phyloP scores from a whole-genome alignment of 225 moss, liverwort and hornwort genomes.

The Polytrichum formosum region DNA sequence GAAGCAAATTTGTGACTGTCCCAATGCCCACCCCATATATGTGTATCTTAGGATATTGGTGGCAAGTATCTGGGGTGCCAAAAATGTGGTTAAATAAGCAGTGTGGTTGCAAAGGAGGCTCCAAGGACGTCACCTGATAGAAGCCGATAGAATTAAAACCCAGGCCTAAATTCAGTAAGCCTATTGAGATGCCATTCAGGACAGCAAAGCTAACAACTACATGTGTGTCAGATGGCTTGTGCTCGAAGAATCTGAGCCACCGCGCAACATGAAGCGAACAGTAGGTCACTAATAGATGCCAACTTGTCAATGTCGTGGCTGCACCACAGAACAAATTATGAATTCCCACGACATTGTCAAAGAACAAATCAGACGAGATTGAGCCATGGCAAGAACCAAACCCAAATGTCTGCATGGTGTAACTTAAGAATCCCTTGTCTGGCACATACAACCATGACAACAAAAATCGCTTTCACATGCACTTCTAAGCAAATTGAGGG shows the following conservation, averaged over 20 bases:
- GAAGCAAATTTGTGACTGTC: slow-evolving; percentile 67
- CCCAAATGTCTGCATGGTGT: no score
- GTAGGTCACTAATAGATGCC: slow-evolving; percentile 64
- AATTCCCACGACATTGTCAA: slow-evolving; percentile 11
- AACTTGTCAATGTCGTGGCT: slow-evolving; percentile 67
- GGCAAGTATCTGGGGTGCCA: neutral
- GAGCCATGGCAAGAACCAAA: no score
- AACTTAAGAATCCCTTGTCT: no score
- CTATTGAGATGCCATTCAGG: slow-evolving; percentile 76
- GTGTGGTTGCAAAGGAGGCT: neutral
- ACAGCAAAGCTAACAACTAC: slow-evolving; percentile 58
- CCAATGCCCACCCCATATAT: slow-evolving; percentile 60
- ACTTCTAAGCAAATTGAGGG: no score
- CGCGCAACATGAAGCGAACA: slow-evolving; percentile 57
- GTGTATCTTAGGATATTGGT: no score
- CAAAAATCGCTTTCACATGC: no score
- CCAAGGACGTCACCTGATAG: slow-evolving; percentile 62
- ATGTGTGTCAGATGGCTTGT: slow-evolving; percentile 55
- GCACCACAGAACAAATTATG: slow-evolving; percentile 25
- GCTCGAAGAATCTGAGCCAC: slow-evolving; percentile 56
- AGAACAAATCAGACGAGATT: no score
- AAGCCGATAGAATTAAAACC: slow-evolving; percentile 99
- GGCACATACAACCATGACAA: no score
- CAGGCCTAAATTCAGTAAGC: slow-evolving; percentile 87
- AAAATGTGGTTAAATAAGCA: neutral